Evolutionary conservation across 805 yeast genomes (phyloP).

Genomic region (Cyberlindnera samutprakarnensis): DNA sequence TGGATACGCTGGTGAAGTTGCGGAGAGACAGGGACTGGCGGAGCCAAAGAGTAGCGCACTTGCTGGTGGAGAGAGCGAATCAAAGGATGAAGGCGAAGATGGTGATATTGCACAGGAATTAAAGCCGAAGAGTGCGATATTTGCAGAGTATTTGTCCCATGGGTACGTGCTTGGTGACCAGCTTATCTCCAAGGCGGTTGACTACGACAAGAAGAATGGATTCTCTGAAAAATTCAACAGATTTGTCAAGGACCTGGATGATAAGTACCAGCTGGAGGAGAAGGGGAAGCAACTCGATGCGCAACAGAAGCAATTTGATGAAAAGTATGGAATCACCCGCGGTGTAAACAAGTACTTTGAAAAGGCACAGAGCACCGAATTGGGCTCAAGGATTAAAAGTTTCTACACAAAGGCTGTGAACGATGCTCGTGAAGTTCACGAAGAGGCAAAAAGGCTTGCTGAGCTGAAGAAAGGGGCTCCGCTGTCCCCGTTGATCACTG

Average conservation of each 20-base stretch:
- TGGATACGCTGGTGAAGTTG: constrained; percentile 4
- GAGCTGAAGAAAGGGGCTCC: constrained; percentile 38
- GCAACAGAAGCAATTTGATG: constrained; percentile 30
- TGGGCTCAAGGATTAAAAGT: constrained; percentile 52
- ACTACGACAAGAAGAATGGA: constrained; percentile 60
- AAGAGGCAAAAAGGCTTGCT: constrained; percentile 66
- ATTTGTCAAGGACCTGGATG: constrained; percentile 49
- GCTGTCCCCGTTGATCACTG: background rate
- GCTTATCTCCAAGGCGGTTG: constrained; percentile 51
- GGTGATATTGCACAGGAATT: constrained; percentile 61
- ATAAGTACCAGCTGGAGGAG: constrained; percentile 48
- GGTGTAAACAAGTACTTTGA: constrained; percentile 25
- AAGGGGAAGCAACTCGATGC: constrained; percentile 30
- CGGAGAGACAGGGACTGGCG: constrained; percentile 4
- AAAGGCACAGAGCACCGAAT: constrained; percentile 26
- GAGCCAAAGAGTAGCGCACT: constrained; percentile 6
- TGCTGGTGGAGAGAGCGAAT: constrained; percentile 1
- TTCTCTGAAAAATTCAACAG: constrained; percentile 45
- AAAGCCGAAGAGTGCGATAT: constrained; percentile 67
- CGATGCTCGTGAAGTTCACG: constrained; percentile 59
- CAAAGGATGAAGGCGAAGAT: constrained; percentile 1
- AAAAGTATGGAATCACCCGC: constrained; percentile 33
- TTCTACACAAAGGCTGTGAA: constrained; percentile 50
- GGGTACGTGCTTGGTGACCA: constrained; percentile 65
- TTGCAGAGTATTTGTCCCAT: constrained; percentile 70